phyloP scores from a whole-genome alignment of 805 yeast genomes.

The Pichia sporocuriosa region DNA sequence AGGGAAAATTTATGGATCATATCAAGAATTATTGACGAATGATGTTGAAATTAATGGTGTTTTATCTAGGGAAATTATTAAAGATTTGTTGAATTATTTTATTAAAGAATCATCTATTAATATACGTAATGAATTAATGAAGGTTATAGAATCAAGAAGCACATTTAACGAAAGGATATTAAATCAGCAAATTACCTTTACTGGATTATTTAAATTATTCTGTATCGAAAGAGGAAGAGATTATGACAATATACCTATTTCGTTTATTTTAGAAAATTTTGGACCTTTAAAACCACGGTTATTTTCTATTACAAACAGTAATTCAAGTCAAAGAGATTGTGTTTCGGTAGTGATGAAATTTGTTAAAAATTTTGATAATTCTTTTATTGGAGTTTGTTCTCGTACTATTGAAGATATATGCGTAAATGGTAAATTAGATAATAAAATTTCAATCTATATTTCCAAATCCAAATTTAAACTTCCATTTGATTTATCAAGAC shows the following conservation, averaged over 20 bases:
- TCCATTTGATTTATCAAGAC: constrained; percentile 69
- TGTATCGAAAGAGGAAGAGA: constrained; percentile 41
- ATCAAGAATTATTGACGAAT: constrained; percentile 68
- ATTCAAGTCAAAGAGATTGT: constrained; percentile 49
- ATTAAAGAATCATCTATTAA: constrained; percentile 20
- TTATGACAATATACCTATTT: constrained; percentile 74
- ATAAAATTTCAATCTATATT: constrained; percentile 72
- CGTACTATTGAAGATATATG: constrained; percentile 67
- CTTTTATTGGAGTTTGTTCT: constrained; percentile 74
- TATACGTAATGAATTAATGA: neutral
- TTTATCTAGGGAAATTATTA: constrained; percentile 72
- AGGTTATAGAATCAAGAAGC: constrained; percentile 27
- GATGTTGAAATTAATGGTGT: constrained; percentile 83
- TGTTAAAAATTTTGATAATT: constrained; percentile 42
- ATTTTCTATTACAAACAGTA: constrained; percentile 86
- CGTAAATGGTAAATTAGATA: constrained; percentile 42
- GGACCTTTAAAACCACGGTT: constrained; percentile 81
- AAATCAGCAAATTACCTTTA: constrained; percentile 50
- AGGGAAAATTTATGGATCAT: constrained; percentile 34
- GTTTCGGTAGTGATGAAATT: constrained; percentile 80
- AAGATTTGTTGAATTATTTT: constrained; percentile 8
- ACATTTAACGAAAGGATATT: constrained; percentile 56
- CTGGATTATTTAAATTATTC: constrained; percentile 55
- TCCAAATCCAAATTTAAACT: constrained; percentile 85
- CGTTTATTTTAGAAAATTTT: constrained; percentile 70